Percentiles rank a stretch among this genome's conserved stretches.
Evolutionary conservation across 179 eudicot species (phyloP).

Genomic region (Heliamphora pulchella): DNA sequence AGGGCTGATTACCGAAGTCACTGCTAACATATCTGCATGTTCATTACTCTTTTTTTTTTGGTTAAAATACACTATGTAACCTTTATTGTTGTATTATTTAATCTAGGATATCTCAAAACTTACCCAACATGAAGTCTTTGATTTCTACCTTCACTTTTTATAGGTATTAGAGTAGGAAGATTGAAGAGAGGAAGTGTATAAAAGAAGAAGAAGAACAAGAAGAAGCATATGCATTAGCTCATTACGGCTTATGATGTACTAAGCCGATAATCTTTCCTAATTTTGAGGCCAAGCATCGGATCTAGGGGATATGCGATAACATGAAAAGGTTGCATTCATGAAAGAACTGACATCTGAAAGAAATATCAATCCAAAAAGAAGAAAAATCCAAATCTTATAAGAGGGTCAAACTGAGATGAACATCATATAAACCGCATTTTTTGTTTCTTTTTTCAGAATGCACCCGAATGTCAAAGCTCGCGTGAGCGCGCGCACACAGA

Average conservation of each 20-base stretch:
- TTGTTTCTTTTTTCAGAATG: too few relatives aligned
- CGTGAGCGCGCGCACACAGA: too few relatives aligned
- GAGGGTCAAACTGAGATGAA: too few relatives aligned
- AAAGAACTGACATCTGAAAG: slow-evolving; percentile 75
- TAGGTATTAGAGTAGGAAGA: slow-evolving; percentile 61
- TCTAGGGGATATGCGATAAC: slow-evolving; percentile 98
- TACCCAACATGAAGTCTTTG: slow-evolving; percentile 84
- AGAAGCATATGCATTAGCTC: too few relatives aligned
- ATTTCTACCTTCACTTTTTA: slow-evolving; percentile 60
- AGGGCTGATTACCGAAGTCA: slow-evolving; percentile 97
- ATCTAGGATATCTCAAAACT: slow-evolving; percentile 13
- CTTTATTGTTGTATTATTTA: too few relatives aligned
- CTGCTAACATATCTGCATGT: slow-evolving; percentile 90
- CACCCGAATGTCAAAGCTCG: too few relatives aligned
- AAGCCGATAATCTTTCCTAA: slow-evolving; percentile 35
- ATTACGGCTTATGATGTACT: too few relatives aligned
- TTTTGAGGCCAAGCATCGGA: slow-evolving; percentile 85
- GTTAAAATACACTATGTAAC: neutral
- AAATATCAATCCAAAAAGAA: neutral
- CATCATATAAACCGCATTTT: too few relatives aligned
- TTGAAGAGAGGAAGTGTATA: slow-evolving; percentile 75
- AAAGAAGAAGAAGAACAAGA: neutral
- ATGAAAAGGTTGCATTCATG: slow-evolving; percentile 98
- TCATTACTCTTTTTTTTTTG: neutral
- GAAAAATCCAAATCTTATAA: too few relatives aligned